Base-by-base conservation (phyloP, 1,284 basidiomycete genomes). In the Leccinum subrobustum region DNA sequence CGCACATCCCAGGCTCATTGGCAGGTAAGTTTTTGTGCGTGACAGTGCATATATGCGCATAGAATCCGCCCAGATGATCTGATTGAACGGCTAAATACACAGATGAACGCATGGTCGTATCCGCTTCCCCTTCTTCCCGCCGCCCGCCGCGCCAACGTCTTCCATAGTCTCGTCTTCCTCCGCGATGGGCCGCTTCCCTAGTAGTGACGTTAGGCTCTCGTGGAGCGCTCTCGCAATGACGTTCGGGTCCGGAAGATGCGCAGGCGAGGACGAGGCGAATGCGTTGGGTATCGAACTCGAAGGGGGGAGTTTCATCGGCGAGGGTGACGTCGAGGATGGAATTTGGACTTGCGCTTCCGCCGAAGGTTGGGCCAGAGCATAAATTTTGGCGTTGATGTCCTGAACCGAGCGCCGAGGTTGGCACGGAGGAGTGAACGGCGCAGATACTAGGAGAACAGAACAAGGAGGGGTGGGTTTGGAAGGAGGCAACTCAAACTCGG, bases 321-420 rank as follows among this genome's bases (percentile, higher is more conserved):
- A 86, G 0, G 84, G 84, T 1, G 84, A 80, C 6, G 73, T 78
- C 3, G 88, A 90, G 0, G 88, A 89, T 1, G 86, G 86, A 50
- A 88, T 77, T 8, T 69, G 76, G 6, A 64, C 65, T 56, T 72
- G 67, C 0, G 50, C 51, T 25, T 4, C 64, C 14, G 11, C 50
- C 12, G 52, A 52, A 4, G 9, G 18, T 31, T 73, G 76, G 8
- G 63, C 61, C 47, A 69, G 63, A 6, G 62, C 48, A 25, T 65
- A 60, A 0, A 51, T n/a, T 11, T 65, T 63, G 0, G 52, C 12
- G 6, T 61, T 47, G 20, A 29, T 8, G 20, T 47, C 20, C 31
- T 9, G 35, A 20, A 31, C 35, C 6, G 50, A 47, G 18, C 48
- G 11, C 16, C 51, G 5, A 11, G 29, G 53, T 57, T 42, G 58